Evolutionary conservation across 148 eudicot species (phyloP).

Genomic region (Nyssa sinensis): DNA sequence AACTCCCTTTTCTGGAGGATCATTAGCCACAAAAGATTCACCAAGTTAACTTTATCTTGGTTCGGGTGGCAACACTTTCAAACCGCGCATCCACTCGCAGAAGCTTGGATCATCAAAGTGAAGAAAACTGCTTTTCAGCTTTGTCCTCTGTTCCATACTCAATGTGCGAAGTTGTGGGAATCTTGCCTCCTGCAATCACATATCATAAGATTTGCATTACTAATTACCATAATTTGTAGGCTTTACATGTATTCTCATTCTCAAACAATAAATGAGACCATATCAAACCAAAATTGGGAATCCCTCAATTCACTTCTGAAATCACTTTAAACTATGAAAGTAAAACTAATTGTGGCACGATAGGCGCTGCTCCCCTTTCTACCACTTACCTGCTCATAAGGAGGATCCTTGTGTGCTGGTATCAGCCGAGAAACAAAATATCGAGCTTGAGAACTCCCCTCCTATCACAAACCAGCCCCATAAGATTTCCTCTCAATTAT

Average conservation of each 20-base stretch:
- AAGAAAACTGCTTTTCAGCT: slow-evolving; percentile 89
- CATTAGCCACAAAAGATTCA: neutral
- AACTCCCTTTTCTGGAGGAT: neutral
- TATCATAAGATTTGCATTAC: neutral
- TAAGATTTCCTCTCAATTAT: slow-evolving; percentile 3
- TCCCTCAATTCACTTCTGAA: too few relatives aligned
- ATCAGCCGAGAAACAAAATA: slow-evolving; percentile 89
- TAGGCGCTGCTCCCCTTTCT: too few relatives aligned
- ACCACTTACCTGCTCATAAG: slow-evolving; percentile 79
- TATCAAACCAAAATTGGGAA: too few relatives aligned
- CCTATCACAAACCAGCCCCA: slow-evolving; percentile 44
- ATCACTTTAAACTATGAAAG: too few relatives aligned
- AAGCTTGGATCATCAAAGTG: slow-evolving; percentile 95
- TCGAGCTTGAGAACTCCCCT: slow-evolving; percentile 95
- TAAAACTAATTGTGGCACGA: too few relatives aligned
- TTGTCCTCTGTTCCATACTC: slow-evolving; percentile 73
- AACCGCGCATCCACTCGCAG: slow-evolving; percentile 96
- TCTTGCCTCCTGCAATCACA: slow-evolving; percentile 81
- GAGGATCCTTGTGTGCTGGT: slow-evolving; percentile 98
- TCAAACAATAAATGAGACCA: too few relatives aligned
- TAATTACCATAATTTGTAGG: too few relatives aligned
- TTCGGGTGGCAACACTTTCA: slow-evolving; percentile 89
- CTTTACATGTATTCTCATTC: too few relatives aligned
- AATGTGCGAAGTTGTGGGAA: slow-evolving; percentile 88
- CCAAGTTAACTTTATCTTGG: slow-evolving; percentile 35